phyloP scores from a whole-genome alignment of 352 stramenopile genomes.

The Thraustochytrium sp. region DNA sequence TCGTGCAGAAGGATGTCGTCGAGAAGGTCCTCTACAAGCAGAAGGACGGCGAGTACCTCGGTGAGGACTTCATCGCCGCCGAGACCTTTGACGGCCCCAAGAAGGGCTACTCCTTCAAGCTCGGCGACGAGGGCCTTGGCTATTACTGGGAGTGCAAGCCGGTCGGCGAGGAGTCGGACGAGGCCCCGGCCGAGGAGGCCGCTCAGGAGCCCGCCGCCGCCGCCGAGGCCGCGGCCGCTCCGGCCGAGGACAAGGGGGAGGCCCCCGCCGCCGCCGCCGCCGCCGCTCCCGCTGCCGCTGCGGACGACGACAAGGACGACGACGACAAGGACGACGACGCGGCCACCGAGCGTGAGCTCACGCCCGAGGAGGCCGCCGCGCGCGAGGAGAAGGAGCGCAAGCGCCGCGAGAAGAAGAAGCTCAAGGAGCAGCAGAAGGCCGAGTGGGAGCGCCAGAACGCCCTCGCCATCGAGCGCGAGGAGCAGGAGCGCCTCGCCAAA shows the following conservation, averaged over 20 bases:
- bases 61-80: neutral
- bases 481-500: conserved; percentile 9
- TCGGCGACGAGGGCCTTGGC: neutral
- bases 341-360: neutral
- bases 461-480: neutral
- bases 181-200: neutral
- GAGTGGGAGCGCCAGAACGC: conserved; percentile 26
- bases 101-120: conserved; percentile 29
- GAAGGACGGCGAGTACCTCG: conserved; percentile 35
- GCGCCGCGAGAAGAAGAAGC: neutral
- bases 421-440: conserved; percentile 5
- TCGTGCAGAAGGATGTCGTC: conserved; percentile 1
- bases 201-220: neutral
- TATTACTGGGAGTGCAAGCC: conserved; percentile 38
- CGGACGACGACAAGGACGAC: neutral
- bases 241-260: neutral
- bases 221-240: neutral
- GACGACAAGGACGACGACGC: neutral
- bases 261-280: neutral
- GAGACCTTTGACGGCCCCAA: conserved; percentile 5
- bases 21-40: conserved; percentile 6
- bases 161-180: neutral
- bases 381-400: conserved; percentile 23
- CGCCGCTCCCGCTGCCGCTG: neutral
- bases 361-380: neutral